Conservation (phyloP, 2,329 filamentous ascomycete genomes). For the Colletotrichum sp. region DNA sequence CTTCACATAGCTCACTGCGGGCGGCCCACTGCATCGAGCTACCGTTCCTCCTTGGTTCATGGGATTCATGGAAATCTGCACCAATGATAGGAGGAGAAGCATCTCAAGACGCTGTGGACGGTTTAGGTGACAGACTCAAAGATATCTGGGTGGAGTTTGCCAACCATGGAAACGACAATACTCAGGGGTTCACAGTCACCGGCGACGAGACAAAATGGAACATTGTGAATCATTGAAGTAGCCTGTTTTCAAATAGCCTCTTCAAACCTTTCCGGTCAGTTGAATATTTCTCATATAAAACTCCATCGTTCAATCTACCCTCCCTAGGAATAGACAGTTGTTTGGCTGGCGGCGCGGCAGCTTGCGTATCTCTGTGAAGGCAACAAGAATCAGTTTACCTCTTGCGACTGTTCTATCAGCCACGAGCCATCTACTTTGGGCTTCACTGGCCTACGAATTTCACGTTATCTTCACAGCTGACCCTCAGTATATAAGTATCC, state of each 20-base stretch:
- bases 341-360: not conserved
- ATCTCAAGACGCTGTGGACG: not conserved
- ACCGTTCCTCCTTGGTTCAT: slow-evolving; percentile 19
- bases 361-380: not conserved
- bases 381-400: not conserved
- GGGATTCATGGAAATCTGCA: slow-evolving; percentile 23
- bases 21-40: slow-evolving; percentile 22
- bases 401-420: not conserved
- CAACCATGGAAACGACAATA: not conserved
- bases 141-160: slow-evolving; percentile 22
- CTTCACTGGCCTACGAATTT: not conserved
- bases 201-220: not conserved
- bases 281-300: not conserved
- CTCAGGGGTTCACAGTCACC: not conserved
- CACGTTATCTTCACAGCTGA: not conserved
- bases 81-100: slow-evolving; percentile 19
- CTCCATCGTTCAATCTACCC: not conserved
- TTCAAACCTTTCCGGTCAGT: not conserved
- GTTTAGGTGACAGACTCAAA: slow-evolving; percentile 11
- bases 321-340: not conserved
- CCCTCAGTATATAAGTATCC: not conserved
- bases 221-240: not conserved
- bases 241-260: not conserved
- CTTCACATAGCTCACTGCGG: slow-evolving; percentile 4
- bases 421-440: not conserved